A percentile compares a stretch with the other conserved stretches of the same genome.
Evolutionary conservation across 73 alveolate species (phyloP).

Genomic region (Paramecium primaurelia): DNA sequence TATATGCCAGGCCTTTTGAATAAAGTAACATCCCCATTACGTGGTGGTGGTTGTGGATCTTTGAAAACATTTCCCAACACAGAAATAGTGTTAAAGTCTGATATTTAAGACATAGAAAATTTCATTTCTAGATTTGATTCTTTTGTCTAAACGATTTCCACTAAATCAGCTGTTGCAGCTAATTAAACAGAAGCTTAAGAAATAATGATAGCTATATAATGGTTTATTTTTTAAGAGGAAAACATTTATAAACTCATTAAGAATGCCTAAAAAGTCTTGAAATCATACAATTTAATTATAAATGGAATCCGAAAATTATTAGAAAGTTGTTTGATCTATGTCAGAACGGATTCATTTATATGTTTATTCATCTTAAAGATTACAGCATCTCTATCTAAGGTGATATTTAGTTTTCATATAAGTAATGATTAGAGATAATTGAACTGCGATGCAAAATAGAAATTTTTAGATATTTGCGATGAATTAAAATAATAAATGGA

Average conservation of each 20-base stretch:
- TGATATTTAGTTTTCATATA: background rate
- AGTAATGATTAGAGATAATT: background rate
- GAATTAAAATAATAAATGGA: no score
- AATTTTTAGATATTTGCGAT: background rate
- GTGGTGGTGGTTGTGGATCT: no score
- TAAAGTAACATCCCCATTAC: no score
- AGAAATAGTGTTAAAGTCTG: no score
- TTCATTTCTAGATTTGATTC: no score
- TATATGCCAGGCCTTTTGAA: no score
- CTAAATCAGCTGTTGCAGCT: background rate
- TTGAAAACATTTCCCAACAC: no score
- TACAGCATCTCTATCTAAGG: background rate
- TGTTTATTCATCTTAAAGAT: background rate
- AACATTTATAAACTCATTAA: no score
- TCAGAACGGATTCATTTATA: background rate
- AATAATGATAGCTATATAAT: background rate
- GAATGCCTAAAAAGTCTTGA: background rate
- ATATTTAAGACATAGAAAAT: no score
- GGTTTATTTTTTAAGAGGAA: background rate
- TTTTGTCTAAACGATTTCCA: no score
- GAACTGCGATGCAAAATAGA: background rate
- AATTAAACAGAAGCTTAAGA: background rate
- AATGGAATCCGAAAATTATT: background rate
- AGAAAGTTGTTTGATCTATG: background rate
- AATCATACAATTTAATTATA: background rate